phyloP scores from a whole-genome alignment of 2,329 filamentous ascomycete genomes.

The Aureobasidium leucospermi region DNA sequence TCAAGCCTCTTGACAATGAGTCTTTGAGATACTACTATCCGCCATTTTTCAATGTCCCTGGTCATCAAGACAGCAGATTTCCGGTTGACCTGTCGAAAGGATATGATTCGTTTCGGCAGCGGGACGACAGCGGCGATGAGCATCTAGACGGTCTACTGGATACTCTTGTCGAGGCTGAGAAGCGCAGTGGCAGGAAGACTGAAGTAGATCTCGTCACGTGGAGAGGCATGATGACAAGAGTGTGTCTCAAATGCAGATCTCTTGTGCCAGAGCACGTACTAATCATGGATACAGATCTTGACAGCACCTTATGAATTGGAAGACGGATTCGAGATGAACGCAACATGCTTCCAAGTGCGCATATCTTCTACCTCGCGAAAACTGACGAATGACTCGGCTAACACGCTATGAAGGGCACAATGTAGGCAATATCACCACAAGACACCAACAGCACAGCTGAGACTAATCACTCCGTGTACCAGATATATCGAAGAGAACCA shows the following conservation, averaged over 20 bases:
- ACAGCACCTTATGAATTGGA: conserved; percentile 72
- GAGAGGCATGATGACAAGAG: conserved; percentile 98
- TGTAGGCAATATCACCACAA: conserved; percentile 34
- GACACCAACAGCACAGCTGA: background rate
- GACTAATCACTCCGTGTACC: conserved; percentile 11
- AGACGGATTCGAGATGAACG: conserved; percentile 95
- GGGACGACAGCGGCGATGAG: conserved; percentile 75
- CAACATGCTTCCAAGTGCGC: conserved; percentile 76
- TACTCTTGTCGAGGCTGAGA: conserved; percentile 67
- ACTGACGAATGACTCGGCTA: no score
- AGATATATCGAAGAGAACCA: conserved; percentile 94
- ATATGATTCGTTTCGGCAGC: conserved; percentile 73
- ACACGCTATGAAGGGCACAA: conserved; percentile 33
- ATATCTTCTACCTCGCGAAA: conserved; percentile 8
- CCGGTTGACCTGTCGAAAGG: conserved; percentile 70
- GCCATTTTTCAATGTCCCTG: conserved; percentile 33
- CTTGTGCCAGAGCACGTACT: no score
- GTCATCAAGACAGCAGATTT: conserved; percentile 29
- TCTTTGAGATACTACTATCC: conserved; percentile 87
- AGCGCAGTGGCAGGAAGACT: conserved; percentile 57
- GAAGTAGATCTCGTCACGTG: conserved; percentile 82
- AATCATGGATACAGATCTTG: conserved; percentile 61
- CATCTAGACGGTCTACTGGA: conserved; percentile 79
- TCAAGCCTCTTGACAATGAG: conserved; percentile 62
- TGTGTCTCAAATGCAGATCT: conserved; percentile 27